A percentile compares a stretch with the other conserved stretches of the same genome.
These are phyloP conservation scores for Saccharomycopsis malanga DNA, from an alignment of 805 yeast species.

Conservation along the genomic window DNA sequence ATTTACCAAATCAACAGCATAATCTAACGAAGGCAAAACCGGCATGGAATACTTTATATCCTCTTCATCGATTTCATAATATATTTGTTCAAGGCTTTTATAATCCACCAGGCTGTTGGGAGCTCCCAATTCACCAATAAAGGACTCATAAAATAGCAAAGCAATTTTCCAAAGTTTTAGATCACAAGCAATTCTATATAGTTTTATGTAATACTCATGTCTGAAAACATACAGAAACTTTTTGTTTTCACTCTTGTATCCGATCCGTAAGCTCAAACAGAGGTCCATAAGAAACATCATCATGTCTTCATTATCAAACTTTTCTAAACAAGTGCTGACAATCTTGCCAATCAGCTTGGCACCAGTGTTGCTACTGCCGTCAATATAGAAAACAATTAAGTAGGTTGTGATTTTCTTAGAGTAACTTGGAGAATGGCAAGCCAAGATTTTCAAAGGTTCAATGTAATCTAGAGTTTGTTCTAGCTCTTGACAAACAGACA, in stretches of 20 bases:
- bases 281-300: conserved; percentile 28
- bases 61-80: conserved; percentile 47
- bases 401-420: conserved; percentile 7
- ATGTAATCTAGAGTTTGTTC: background rate
- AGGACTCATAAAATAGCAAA: conserved; percentile 39
- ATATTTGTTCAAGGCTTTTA: conserved; percentile 29
- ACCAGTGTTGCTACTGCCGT: background rate
- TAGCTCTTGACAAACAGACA: conserved; percentile 6
- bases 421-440: background rate
- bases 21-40: conserved; percentile 43
- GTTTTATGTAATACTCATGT: conserved; percentile 27
- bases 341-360: conserved; percentile 24
- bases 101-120: background rate
- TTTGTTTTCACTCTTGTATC: conserved; percentile 27
- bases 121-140: conserved; percentile 29
- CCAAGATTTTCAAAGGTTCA: conserved; percentile 4
- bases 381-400: conserved; percentile 16
- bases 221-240: conserved; percentile 29
- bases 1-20: conserved; percentile 40
- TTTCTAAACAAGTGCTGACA: conserved; percentile 18
- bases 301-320: conserved; percentile 16
- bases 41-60: conserved; percentile 67
- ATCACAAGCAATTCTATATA: conserved; percentile 31
- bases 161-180: conserved; percentile 36
- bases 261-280: conserved; percentile 35